A percentile compares a stretch with the other conserved stretches of the same genome.
phyloP scores from a whole-genome alignment of 306 rosid genomes.

The Glycine latifolia region DNA sequence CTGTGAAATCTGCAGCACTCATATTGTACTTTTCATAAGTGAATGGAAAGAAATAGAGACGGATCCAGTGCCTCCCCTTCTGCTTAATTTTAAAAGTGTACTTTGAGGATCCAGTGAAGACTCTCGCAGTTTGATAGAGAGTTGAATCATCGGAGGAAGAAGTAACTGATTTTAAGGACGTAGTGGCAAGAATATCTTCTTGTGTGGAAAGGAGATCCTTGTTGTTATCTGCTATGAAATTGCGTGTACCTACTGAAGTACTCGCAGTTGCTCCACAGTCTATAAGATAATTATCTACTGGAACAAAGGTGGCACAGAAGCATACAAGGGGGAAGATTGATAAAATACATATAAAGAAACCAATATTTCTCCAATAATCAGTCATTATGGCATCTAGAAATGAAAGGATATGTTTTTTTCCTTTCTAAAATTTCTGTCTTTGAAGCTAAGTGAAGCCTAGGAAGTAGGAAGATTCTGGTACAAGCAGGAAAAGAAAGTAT shows the following conservation, averaged over 20 bases:
- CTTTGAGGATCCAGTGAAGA: slow-evolving; percentile 69
- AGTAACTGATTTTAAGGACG: slow-evolving; percentile 49
- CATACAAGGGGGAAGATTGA: slow-evolving; percentile 49
- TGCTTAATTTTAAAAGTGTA: slow-evolving; percentile 66
- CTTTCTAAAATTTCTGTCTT: slow-evolving; percentile 16
- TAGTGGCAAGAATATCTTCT: slow-evolving; percentile 58
- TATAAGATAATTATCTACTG: slow-evolving; percentile 74
- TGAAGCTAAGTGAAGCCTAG: slow-evolving; percentile 40
- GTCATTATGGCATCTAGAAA: slow-evolving; percentile 47
- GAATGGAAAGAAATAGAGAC: slow-evolving; percentile 82
- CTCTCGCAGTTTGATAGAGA: slow-evolving; percentile 78
- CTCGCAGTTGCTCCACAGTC: slow-evolving; percentile 72
- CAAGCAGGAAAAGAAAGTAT: slow-evolving; percentile 21
- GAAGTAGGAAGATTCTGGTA: slow-evolving; percentile 27
- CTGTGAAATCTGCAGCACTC: slow-evolving; percentile 66
- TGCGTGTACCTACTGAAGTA: slow-evolving; percentile 63
- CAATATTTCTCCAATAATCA: slow-evolving; percentile 52
- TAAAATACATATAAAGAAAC: slow-evolving; percentile 55
- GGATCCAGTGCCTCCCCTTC: slow-evolving; percentile 90
- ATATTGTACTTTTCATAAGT: slow-evolving; percentile 51
- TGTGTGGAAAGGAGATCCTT: slow-evolving; percentile 69
- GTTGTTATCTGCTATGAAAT: slow-evolving; percentile 66
- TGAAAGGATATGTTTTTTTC: neutral
- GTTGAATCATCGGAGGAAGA: slow-evolving; percentile 50
- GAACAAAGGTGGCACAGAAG: slow-evolving; percentile 59